Evolutionary conservation across 805 yeast genomes (phyloP).

Genomic region (Metschnikowia gruessii): DNA sequence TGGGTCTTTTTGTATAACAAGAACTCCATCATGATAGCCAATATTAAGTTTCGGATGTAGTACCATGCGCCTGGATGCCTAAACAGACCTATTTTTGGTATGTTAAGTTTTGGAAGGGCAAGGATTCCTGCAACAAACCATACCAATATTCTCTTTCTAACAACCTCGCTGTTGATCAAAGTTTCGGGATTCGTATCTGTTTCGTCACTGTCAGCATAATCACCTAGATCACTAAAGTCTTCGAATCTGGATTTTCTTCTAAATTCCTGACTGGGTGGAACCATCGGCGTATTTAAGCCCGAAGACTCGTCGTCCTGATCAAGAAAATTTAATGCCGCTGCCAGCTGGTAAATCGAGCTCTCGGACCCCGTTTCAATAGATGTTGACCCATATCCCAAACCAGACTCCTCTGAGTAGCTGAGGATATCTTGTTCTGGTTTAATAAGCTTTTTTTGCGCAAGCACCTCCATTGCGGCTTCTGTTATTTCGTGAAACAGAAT

Average conservation of each 20-base stretch:
- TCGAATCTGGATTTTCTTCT: slow-evolving; percentile 27
- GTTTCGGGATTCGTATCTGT: slow-evolving; percentile 14
- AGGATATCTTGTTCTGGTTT: slow-evolving; percentile 1
- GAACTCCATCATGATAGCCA: slow-evolving; percentile 31
- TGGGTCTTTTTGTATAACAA: slow-evolving; percentile 30
- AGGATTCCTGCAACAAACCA: slow-evolving; percentile 29
- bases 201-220: slow-evolving; percentile 17
- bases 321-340: slow-evolving; percentile 7
- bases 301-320: neutral
- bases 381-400: neutral
- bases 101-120: slow-evolving; percentile 32
- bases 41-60: slow-evolving; percentile 32
- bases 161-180: slow-evolving; percentile 23
- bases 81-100: slow-evolving; percentile 36
- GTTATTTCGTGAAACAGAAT: slow-evolving; percentile 28
- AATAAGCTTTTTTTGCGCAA: neutral
- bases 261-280: neutral
- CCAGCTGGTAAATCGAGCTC: slow-evolving; percentile 7
- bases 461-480: slow-evolving; percentile 22
- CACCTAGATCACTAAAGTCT: slow-evolving; percentile 30
- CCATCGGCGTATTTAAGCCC: neutral
- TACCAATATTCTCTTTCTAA: slow-evolving; percentile 25
- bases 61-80: slow-evolving; percentile 44
- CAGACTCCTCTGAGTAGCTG: neutral
- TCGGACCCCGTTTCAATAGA: slow-evolving; percentile 2